These are phyloP conservation scores for Lactarius deliciosus DNA, from an alignment of 768 basidiomycete genomes.

Conservation along the genomic window DNA sequence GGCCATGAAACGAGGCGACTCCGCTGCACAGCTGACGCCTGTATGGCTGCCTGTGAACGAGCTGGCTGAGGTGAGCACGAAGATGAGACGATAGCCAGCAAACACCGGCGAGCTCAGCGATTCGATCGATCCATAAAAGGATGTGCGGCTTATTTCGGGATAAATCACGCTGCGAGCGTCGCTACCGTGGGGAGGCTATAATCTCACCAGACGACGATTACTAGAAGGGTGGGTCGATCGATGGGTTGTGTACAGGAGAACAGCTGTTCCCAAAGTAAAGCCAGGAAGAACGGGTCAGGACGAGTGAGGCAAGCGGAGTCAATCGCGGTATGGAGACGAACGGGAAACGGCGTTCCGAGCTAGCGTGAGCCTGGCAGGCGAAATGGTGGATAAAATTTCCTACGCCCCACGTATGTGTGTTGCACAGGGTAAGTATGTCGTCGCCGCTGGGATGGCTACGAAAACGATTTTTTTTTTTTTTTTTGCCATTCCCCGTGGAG, in stretches of 20 bases:
- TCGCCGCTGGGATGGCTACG: neutral
- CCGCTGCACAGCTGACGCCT: slow-evolving; percentile 8
- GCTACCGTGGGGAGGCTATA: neutral
- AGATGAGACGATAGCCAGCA: neutral
- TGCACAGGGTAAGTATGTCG: slow-evolving; percentile 3
- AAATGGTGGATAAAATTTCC: slow-evolving; percentile 12
- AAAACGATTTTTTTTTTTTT: neutral
- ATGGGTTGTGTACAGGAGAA: slow-evolving; percentile 1
- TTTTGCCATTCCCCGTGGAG: neutral
- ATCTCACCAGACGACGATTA: neutral
- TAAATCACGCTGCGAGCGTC: neutral
- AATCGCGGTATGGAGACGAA: neutral
- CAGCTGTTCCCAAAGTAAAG: neutral
- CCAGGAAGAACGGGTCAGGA: neutral
- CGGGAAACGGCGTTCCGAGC: slow-evolving; percentile 2
- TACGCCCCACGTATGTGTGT: slow-evolving; percentile 2
- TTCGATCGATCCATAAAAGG: slow-evolving; percentile 2
- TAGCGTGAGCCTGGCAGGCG: neutral
- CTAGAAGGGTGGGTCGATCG: neutral
- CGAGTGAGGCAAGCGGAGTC: slow-evolving; percentile 1
- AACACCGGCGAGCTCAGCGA: neutral
- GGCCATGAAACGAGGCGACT: neutral
- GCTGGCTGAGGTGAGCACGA: neutral
- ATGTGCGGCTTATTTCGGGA: slow-evolving; percentile 12
- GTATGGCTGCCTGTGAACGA: neutral